Base-by-base conservation (phyloP, 2,329 filamentous ascomycete genomes). In the Colletotrichum eleusines region DNA sequence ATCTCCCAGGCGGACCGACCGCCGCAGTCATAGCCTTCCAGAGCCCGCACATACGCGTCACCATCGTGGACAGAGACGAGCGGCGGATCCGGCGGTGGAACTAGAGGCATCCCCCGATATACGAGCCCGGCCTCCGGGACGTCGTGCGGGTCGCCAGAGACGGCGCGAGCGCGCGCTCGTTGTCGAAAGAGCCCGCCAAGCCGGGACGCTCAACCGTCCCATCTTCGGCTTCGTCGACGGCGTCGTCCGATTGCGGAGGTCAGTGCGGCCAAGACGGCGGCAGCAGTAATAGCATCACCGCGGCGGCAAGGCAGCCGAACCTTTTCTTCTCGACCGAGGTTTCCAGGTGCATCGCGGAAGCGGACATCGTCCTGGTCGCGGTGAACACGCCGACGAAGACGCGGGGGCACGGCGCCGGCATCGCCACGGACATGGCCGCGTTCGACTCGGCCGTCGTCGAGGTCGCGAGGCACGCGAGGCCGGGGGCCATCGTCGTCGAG, bases 311-410 rank as follows among this genome's bases (percentile, higher is more conserved):
- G 40, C 76, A 81, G 58, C 86, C 88, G 14, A 95, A 95, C 78
- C 84, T 95, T n/a, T 87, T 91, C 82, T 95, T 95, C 81, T 91
- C 91, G 2, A 91, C 88, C n/a, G 86, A 93, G 61, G 85, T 93
- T 18, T 85, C 85, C 20, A 82, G 80, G 72, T 85, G 83, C 69
- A 91, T 95, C 69, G 79, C 84, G 31, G 88, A 90, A 72, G 92
- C 93, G 16, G 92, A 95, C 76, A 81, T 95, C 50, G 87, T 95
- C 69, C 87, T 95, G 69, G 87, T 95, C 63, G 89, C 91, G 7
- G 93, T 95, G 74, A 94, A 94, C 78, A 95, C 93, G 0, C 92
- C 92, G 2, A 94, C 92, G 40, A 95, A 94, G 81, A 87, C 83
- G 50, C 87, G 86, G 51, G 92, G 92, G 63, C 81, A 88, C 20